phyloP scores from a whole-genome alignment of 257 asterid species.

The Primulina huaijiensis region DNA sequence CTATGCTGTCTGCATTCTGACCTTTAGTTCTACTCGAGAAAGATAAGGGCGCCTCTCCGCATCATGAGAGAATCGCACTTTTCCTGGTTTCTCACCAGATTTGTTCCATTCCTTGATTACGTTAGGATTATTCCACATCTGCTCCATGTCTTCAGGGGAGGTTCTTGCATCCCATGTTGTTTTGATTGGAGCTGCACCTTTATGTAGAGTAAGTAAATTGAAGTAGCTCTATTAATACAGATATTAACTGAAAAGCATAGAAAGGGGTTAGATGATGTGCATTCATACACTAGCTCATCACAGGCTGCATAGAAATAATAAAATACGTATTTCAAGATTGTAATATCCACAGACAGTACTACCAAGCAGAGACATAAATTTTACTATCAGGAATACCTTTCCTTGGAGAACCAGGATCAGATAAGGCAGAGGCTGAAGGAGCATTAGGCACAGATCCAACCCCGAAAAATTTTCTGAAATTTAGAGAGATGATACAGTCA shows the following conservation, averaged over 20 bases:
- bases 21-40: slow-evolving; percentile 82
- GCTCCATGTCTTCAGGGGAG: slow-evolving; percentile 80
- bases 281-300: slow-evolving; percentile 5
- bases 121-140: slow-evolving; percentile 65
- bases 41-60: slow-evolving; percentile 70
- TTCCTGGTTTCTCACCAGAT: slow-evolving; percentile 73
- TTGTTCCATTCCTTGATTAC: slow-evolving; percentile 85
- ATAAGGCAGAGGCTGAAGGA: slow-evolving; percentile 36
- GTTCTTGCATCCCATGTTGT: slow-evolving; percentile 89
- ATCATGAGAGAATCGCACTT: slow-evolving; percentile 79
- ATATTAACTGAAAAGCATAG: neutral
- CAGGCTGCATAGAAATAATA: slow-evolving; percentile 4
- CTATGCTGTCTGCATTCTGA: slow-evolving; percentile 32
- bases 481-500: slow-evolving; percentile 15
- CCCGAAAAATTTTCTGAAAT: slow-evolving; percentile 65
- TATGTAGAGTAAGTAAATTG: slow-evolving; percentile 21
- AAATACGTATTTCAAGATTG: neutral
- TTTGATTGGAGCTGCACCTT: slow-evolving; percentile 36
- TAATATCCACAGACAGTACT: slow-evolving; percentile 1
- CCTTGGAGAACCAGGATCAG: slow-evolving; percentile 33
- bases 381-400: slow-evolving; percentile 41
- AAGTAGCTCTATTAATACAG: slow-evolving; percentile 3
- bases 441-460: slow-evolving; percentile 36
- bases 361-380: slow-evolving; percentile 12
- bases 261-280: neutral